These are phyloP conservation scores for Arbutus unedo DNA, from an alignment of 148 eudicot species.

Conservation along the genomic window DNA sequence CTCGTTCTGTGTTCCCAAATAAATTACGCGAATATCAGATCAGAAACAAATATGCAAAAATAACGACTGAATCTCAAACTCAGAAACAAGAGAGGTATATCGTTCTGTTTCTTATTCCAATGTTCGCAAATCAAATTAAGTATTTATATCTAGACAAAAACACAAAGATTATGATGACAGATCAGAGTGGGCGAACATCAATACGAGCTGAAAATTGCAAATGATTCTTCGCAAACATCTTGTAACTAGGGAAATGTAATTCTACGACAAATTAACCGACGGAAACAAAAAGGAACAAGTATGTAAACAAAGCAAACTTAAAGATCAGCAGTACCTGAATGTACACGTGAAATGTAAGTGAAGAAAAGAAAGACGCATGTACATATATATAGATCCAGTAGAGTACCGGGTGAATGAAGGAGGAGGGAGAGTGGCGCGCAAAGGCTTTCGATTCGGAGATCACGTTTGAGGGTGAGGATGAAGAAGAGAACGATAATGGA, in stretches of 20 bases:
- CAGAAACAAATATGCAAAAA: slow-evolving; percentile 1
- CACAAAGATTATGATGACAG: not conserved
- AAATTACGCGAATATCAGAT: slow-evolving; percentile 3
- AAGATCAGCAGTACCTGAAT: not conserved
- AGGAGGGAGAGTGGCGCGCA: not conserved
- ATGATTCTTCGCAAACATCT: slow-evolving; percentile 2
- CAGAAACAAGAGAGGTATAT: not conserved
- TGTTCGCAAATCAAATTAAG: not conserved
- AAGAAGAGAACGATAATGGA: not conserved
- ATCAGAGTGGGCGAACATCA: not conserved
- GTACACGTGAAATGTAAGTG: not conserved
- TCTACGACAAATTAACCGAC: not conserved
- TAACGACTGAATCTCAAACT: slow-evolving; percentile 21
- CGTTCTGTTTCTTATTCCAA: too few relatives aligned
- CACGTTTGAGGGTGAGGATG: slow-evolving; percentile 1
- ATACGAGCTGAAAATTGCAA: not conserved
- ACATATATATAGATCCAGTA: not conserved
- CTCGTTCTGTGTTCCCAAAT: slow-evolving; percentile 31
- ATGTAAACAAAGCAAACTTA: not conserved
- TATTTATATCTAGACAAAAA: not conserved
- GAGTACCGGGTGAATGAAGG: not conserved
- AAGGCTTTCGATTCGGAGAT: not conserved
- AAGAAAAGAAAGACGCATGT: too few relatives aligned
- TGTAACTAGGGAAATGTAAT: not conserved
- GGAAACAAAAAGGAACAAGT: not conserved